Evolutionary conservation across 164 flowering plant species (phyloP).

Genomic region (Sedum album): DNA sequence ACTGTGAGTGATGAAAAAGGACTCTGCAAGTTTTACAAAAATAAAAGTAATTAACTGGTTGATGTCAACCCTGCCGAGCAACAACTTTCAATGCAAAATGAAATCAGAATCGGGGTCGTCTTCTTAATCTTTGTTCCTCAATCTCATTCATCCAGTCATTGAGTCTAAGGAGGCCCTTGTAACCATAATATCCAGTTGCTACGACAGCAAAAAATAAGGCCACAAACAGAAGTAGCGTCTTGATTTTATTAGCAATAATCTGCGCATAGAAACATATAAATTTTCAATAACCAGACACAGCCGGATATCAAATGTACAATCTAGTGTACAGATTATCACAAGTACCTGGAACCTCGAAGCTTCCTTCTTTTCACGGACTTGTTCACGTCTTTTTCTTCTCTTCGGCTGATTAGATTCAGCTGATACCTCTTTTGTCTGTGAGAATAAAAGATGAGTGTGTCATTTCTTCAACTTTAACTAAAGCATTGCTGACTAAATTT

Average conservation of each 20-base stretch:
- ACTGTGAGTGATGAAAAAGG: not conserved
- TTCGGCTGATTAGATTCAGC: conserved; percentile 32
- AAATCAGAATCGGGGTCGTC: conserved; percentile 4
- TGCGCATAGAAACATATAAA: not conserved
- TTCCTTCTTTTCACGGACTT: conserved; percentile 33
- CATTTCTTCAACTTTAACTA: not conserved
- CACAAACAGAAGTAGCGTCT: not conserved
- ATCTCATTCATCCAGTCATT: conserved; percentile 4
- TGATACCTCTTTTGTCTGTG: conserved; percentile 42
- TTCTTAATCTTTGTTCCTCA: conserved; percentile 5
- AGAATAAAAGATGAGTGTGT: not conserved
- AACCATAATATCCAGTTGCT: conserved; percentile 1
- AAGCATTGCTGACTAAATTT: not conserved
- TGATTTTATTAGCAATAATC: not conserved
- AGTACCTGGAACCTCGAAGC: conserved; percentile 58
- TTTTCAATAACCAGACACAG: not conserved
- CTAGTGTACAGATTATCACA: not conserved
- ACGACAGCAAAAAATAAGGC: not conserved
- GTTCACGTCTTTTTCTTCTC: conserved; percentile 53
- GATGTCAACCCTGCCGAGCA: not conserved
- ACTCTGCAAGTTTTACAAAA: not conserved
- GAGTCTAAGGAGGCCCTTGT: conserved; percentile 2
- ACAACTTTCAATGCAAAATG: not conserved
- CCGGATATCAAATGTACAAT: not conserved
- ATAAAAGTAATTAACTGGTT: no score